Percentiles rank a stretch among this genome's conserved stretches.
Evolutionary conservation across 1,284 basidiomycete species (phyloP).

Genomic region (Moesziomyces sp.): DNA sequence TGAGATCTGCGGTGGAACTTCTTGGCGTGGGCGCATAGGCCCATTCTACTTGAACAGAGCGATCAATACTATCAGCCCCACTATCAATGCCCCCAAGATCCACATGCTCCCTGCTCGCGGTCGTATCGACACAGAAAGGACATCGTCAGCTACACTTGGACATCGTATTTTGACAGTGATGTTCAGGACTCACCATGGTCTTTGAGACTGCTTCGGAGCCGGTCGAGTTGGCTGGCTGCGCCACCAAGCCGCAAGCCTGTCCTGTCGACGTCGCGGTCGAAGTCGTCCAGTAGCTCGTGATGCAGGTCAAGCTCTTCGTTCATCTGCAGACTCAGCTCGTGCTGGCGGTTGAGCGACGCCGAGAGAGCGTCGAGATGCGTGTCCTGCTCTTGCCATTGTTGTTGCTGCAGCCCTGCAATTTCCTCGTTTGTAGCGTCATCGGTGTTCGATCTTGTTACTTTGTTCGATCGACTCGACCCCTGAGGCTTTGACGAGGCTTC

Average conservation of each 20-base stretch:
- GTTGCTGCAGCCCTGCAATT: constrained; percentile 35
- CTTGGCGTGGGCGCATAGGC: too few species aligned
- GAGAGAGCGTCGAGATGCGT: constrained; percentile 58
- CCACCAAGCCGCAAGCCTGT: constrained; percentile 59
- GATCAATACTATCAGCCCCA: constrained; percentile 59
- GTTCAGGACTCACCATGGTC: constrained; percentile 58
- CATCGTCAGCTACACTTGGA: too few species aligned
- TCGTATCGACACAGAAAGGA: neutral
- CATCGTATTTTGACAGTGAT: neutral
- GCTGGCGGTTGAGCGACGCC: constrained; percentile 60
- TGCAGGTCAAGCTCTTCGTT: constrained; percentile 66
- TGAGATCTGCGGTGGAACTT: neutral
- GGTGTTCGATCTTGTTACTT: neutral
- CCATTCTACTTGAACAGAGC: constrained; percentile 50
- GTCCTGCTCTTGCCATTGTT: constrained; percentile 56
- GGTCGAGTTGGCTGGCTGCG: constrained; percentile 52
- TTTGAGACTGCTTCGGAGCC: constrained; percentile 46
- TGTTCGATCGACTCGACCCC: too few species aligned
- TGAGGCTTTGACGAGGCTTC: neutral
- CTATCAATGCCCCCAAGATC: constrained; percentile 55
- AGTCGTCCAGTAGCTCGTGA: constrained; percentile 51
- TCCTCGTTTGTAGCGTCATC: constrained; percentile 1
- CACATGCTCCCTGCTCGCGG: constrained; percentile 41
- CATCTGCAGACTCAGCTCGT: constrained; percentile 62
- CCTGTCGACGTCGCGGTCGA: constrained; percentile 54